Evolutionary conservation across 768 basidiomycete genomes (phyloP).

Genomic region (Albatrellus ellisii): DNA sequence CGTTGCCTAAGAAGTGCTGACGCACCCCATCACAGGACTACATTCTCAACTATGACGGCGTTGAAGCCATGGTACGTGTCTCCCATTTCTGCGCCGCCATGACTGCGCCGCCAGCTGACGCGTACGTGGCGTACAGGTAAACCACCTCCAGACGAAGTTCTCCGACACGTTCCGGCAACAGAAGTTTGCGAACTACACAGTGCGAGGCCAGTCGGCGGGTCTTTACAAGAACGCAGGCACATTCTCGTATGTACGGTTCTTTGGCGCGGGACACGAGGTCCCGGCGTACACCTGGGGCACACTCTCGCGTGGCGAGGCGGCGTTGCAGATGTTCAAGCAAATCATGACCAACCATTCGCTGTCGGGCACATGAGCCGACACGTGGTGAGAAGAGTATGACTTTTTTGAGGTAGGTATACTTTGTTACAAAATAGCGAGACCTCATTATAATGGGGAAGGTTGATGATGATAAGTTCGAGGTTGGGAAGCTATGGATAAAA

Average conservation of each 20-base stretch:
- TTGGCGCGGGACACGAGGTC: constrained; percentile 25
- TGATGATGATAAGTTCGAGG: too few relatives aligned
- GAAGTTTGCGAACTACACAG: constrained; percentile 33
- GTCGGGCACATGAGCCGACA: constrained; percentile 16
- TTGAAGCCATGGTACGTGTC: constrained; percentile 38
- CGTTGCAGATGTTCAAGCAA: constrained; percentile 21
- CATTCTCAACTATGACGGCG: constrained; percentile 39
- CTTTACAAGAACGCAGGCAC: constrained; percentile 47
- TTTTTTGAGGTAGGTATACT: too few relatives aligned
- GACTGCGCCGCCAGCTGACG: background rate
- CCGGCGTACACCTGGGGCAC: constrained; percentile 18
- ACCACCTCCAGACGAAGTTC: constrained; percentile 34
- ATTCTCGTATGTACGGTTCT: constrained; percentile 41
- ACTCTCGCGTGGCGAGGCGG: constrained; percentile 15
- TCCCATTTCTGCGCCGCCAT: background rate
- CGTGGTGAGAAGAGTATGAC: background rate
- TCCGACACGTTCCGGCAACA: constrained; percentile 28
- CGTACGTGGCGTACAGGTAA: constrained; percentile 27
- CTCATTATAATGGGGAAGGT: too few relatives aligned
- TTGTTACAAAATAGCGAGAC: too few relatives aligned
- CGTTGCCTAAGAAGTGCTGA: background rate
- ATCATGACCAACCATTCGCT: constrained; percentile 18
- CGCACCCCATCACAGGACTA: constrained; percentile 21
- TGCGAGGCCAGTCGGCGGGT: constrained; percentile 35
- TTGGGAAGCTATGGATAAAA: too few relatives aligned